Percentiles rank a stretch among this genome's conserved stretches.
These are phyloP conservation scores for Aspergillus arachidicola DNA, from an alignment of 2,329 filamentous ascomycete genomes.

Conservation along the genomic window DNA sequence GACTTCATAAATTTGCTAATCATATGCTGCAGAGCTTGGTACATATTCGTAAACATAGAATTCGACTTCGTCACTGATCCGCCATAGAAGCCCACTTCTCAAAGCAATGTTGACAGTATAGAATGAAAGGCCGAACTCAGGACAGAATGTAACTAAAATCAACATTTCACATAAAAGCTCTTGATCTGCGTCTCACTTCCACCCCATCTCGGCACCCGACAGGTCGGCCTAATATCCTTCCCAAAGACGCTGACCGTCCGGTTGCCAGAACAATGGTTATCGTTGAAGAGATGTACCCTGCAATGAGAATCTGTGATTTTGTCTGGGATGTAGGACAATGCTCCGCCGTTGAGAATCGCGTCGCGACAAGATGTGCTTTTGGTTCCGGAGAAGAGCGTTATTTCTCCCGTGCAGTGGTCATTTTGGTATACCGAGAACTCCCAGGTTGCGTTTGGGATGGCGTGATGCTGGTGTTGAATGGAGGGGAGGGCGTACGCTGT, in stretches of 20 bases:
- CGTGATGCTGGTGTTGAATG: neutral
- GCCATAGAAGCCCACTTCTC: neutral
- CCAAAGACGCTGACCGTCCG: neutral
- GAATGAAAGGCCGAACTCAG: neutral
- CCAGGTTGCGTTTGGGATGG: slow-evolving; percentile 11
- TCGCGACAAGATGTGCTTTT: slow-evolving; percentile 6
- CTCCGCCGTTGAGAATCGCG: slow-evolving; percentile 16
- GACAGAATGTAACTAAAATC: neutral
- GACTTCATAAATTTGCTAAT: too few relatives aligned
- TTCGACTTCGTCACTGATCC: neutral
- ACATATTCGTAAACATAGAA: neutral
- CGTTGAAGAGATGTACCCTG: slow-evolving; percentile 8
- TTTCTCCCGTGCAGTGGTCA: slow-evolving; percentile 14
- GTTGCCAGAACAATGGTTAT: slow-evolving; percentile 7
- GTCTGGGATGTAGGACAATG: slow-evolving; percentile 13
- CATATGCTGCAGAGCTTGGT: neutral
- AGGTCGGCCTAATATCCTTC: neutral
- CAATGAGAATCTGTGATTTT: slow-evolving; percentile 1
- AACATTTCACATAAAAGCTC: slow-evolving; percentile 7
- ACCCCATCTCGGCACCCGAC: neutral
- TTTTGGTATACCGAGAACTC: slow-evolving; percentile 17
- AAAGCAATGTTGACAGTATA: neutral
- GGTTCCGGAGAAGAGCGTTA: slow-evolving; percentile 14
- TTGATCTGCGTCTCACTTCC: neutral
- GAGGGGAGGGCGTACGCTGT: neutral